phyloP scores from a whole-genome alignment of 768 basidiomycete species.

The Agaricus blazei region DNA sequence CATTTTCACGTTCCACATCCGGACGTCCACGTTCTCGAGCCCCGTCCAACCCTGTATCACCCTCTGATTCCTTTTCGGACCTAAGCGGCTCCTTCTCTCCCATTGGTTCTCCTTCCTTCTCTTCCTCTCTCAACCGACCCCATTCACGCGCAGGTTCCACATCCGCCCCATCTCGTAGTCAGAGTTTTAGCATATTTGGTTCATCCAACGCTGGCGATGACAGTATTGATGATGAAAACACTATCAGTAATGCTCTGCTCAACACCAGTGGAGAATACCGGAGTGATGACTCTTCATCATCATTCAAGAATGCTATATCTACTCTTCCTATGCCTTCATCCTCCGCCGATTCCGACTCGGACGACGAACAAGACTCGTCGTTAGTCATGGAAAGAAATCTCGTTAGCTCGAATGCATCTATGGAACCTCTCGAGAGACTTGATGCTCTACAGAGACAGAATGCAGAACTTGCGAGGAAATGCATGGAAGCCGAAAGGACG shows the following conservation, averaged over 20 bases:
- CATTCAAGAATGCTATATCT: slow-evolving; percentile 42
- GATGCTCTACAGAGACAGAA: slow-evolving; percentile 74
- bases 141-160: slow-evolving; percentile 60
- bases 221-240: slow-evolving; percentile 24
- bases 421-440: slow-evolving; percentile 68
- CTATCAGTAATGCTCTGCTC: slow-evolving; percentile 9
- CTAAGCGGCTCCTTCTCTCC: slow-evolving; percentile 24
- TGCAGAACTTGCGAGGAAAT: slow-evolving; percentile 66
- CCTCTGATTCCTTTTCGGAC: slow-evolving; percentile 24
- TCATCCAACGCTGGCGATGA: slow-evolving; percentile 7
- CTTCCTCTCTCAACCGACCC: slow-evolving; percentile 45
- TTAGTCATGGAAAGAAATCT: slow-evolving; percentile 56
- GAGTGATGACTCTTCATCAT: slow-evolving; percentile 14
- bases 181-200: slow-evolving; percentile 16
- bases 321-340: slow-evolving; percentile 55
- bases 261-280: slow-evolving; percentile 17
- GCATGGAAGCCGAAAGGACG: slow-evolving; percentile 68
- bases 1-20: slow-evolving; percentile 39
- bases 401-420: slow-evolving; percentile 58
- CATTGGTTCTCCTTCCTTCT: slow-evolving; percentile 36
- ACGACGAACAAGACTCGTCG: slow-evolving; percentile 48
- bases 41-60: slow-evolving; percentile 70
- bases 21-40: slow-evolving; percentile 47
- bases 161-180: not conserved
- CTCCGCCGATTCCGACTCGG: slow-evolving; percentile 45